Base-by-base conservation (phyloP, 2,329 filamentous ascomycete species). In the Emydomyces testavorans region DNA sequence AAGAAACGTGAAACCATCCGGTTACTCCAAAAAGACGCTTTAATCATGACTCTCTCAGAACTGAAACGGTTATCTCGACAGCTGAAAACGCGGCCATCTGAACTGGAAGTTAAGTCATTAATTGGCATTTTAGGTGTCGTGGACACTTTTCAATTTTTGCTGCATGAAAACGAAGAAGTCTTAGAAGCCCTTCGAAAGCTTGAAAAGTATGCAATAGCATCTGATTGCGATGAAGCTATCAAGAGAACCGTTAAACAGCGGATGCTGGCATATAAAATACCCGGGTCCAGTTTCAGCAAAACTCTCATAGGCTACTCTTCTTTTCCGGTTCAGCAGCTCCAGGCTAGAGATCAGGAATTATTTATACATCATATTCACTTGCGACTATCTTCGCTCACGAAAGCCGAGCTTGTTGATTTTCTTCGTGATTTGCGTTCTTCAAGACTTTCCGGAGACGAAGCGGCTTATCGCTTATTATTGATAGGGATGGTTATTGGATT, bases 81-180 rank as follows among this genome's bases (percentile, higher is more conserved):
- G 34, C 62, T 61, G 51, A 61, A 60, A 49, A 65, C 65, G 52
- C n/a, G 29, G 8, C 24, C 40, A 5, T 56, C 65, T 18, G 55
- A 60, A 29, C 34, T 63, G 26, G 56, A 62, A 45, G 57, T 62
- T 21, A 61, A 26, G 7, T 41, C 10, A 2, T 37, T 68, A 13
- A 62, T 62, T 23, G 65, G 65, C 44, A 61, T 60, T 8, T 57
- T 68, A 20, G 63, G 64, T 56, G 59, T 62, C 10, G 52, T 67
- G 34, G 65, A 67, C 46, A 61, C 66, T 31, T 66, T 69, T 49
- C 63, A 65, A 50, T 65, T 67, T 43, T 51, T 68, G 15, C 57
- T 59, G 4, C 55, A 54, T 16, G 58, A 60, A 29, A 61, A 62
- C 48, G 55, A 56, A 13, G 62, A 67, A 23, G 61, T 62, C 8